These are phyloP conservation scores for Aspergillus bertholletiae DNA, from an alignment of 495 filamentous ascomycete species.

Conservation along the genomic window DNA sequence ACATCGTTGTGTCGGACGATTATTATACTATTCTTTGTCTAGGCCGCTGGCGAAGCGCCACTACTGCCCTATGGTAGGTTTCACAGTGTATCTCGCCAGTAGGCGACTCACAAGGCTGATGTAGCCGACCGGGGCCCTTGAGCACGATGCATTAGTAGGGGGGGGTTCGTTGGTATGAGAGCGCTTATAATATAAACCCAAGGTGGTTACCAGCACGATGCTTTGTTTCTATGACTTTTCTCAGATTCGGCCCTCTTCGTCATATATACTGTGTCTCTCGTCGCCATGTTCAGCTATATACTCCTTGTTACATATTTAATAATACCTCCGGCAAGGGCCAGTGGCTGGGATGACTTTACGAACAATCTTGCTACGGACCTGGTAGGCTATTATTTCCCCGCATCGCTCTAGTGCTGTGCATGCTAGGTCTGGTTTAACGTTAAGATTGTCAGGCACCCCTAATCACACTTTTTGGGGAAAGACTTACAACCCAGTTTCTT, in stretches of 20 bases:
- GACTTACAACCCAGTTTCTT: slow-evolving; percentile 56
- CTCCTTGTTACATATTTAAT: slow-evolving; percentile 17
- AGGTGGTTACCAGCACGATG: not conserved
- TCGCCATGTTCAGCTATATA: slow-evolving; percentile 12
- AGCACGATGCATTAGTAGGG: too few relatives aligned
- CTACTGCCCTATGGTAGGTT: not conserved
- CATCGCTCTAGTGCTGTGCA: too few relatives aligned
- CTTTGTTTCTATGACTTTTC: not conserved
- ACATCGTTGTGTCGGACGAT: not conserved
- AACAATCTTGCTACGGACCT: slow-evolving; percentile 51
- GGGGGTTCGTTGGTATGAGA: too few relatives aligned
- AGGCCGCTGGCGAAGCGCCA: not conserved
- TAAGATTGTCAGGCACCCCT: slow-evolving; percentile 35
- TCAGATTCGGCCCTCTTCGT: not conserved
- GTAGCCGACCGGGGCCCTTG: too few relatives aligned
- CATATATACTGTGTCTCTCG: not conserved
- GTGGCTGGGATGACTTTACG: slow-evolving; percentile 47
- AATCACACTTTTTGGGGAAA: slow-evolving; percentile 53
- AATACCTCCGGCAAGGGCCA: slow-evolving; percentile 17
- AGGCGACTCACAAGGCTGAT: slow-evolving; percentile 6
- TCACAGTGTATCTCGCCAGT: not conserved
- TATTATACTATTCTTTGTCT: too few relatives aligned
- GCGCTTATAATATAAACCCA: not conserved
- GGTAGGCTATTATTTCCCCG: slow-evolving; percentile 17
- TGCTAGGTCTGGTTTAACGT: not conserved